These are phyloP conservation scores for Cercospora zeae-maydis DNA, from an alignment of 2,329 filamentous ascomycete species.

Conservation along the genomic window DNA sequence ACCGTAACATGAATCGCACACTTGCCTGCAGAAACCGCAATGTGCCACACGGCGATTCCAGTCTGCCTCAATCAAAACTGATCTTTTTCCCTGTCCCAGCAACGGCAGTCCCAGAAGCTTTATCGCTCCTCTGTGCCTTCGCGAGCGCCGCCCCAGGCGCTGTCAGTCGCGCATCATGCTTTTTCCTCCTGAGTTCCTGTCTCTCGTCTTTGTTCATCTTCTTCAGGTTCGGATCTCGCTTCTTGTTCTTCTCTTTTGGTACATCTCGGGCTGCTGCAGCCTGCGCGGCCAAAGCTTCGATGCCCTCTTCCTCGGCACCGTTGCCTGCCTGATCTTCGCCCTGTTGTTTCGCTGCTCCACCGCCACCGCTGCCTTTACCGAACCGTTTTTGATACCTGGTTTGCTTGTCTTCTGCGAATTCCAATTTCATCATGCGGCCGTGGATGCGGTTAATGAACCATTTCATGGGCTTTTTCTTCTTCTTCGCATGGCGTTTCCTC, in stretches of 20 bases:
- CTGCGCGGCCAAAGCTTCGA: conserved; percentile 17
- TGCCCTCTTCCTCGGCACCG: conserved; percentile 20
- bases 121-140: conserved; percentile 48
- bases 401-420: conserved; percentile 89
- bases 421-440: conserved; percentile 77
- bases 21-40: neutral
- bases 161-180: conserved; percentile 44
- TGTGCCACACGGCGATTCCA: neutral
- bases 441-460: conserved; percentile 84
- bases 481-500: conserved; percentile 35
- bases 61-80: conserved; percentile 59
- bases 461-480: conserved; percentile 49
- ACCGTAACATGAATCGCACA: neutral
- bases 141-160: conserved; percentile 44
- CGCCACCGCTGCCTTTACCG: conserved; percentile 56
- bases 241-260: conserved; percentile 28
- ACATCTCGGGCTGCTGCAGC: conserved; percentile 22
- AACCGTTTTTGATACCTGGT: conserved; percentile 91
- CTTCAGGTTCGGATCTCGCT: conserved; percentile 30
- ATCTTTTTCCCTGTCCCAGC: conserved; percentile 75
- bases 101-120: conserved; percentile 72
- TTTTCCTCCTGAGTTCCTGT: conserved; percentile 37
- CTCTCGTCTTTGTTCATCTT: conserved; percentile 34
- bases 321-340: conserved; percentile 49
- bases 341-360: conserved; percentile 9